Evolutionary conservation across 768 basidiomycete species (phyloP).

Genomic region (Clathrus columnatus): DNA sequence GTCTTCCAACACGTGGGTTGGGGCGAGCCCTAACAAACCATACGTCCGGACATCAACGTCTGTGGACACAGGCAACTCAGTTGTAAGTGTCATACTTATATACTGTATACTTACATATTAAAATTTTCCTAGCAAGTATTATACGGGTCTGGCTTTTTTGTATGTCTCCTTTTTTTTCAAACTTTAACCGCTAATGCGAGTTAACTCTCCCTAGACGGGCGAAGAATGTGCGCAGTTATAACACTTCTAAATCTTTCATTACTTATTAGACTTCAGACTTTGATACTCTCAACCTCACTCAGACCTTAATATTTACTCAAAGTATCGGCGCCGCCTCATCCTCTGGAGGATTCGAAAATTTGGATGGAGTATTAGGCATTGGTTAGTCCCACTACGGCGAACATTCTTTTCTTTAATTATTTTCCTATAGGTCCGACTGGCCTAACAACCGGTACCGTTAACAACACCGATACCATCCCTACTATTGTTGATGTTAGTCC

Average conservation of each 20-base stretch:
- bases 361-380: slow-evolving; percentile 46
- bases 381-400: not conserved
- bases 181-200: not conserved
- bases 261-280: slow-evolving; percentile 25
- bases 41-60: slow-evolving; percentile 41
- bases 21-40: slow-evolving; percentile 36
- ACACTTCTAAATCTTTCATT: not conserved
- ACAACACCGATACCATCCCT: slow-evolving; percentile 30
- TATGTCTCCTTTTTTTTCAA: slow-evolving; percentile 14
- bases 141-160: slow-evolving; percentile 47
- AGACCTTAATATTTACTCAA: slow-evolving; percentile 35
- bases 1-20: slow-evolving; percentile 50
- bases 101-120: slow-evolving; percentile 26
- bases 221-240: not conserved
- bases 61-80: slow-evolving; percentile 29
- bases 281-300: slow-evolving; percentile 38
- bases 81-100: slow-evolving; percentile 15
- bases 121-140: slow-evolving; percentile 32
- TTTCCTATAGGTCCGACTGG: slow-evolving; percentile 41
- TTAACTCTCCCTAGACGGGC: not conserved
- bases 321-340: slow-evolving; percentile 38
- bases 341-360: slow-evolving; percentile 33
- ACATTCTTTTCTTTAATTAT: not conserved
- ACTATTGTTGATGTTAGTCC: slow-evolving; percentile 20
- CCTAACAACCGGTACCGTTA: slow-evolving; percentile 30